phyloP scores from a whole-genome alignment of 176 grass and related monocot genomes.

The Leersia perrieri region DNA sequence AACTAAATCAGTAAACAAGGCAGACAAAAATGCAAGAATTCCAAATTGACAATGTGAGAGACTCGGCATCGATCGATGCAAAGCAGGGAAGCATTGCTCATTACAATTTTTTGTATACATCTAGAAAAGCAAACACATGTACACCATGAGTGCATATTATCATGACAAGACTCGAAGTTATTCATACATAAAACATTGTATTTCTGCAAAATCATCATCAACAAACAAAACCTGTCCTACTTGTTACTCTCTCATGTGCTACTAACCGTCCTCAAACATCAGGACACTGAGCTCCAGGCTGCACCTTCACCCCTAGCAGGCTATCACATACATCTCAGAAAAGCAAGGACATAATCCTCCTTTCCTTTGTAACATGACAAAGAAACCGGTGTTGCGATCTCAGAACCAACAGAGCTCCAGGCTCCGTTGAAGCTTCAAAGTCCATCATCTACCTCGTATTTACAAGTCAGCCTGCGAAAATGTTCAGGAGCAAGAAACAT shows the following conservation, averaged over 20 bases:
- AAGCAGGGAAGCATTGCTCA: background rate
- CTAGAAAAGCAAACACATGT: conserved; percentile 27
- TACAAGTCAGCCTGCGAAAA: conserved; percentile 39
- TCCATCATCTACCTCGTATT: conserved; percentile 18
- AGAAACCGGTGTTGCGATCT: conserved; percentile 5
- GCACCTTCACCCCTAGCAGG: background rate
- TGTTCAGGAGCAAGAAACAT: conserved; percentile 20
- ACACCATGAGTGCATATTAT: conserved; percentile 23
- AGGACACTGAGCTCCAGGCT: conserved; percentile 18
- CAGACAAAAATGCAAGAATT: background rate
- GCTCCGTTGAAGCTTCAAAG: conserved; percentile 2
- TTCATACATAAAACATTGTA: conserved; percentile 46
- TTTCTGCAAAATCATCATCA: conserved; percentile 41
- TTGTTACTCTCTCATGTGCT: conserved; percentile 3
- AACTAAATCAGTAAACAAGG: too few species aligned
- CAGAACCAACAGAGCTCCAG: background rate
- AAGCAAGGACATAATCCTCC: conserved; percentile 5
- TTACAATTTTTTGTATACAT: conserved; percentile 34
- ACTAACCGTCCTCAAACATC: background rate
- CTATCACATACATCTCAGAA: background rate
- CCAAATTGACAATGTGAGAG: background rate
- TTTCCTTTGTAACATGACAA: background rate
- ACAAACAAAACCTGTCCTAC: background rate
- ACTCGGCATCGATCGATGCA: conserved; percentile 1
- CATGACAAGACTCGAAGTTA: conserved; percentile 11